phyloP scores from a whole-genome alignment of 192 early-diverging fungal genomes.

The Coemansia sp. region DNA sequence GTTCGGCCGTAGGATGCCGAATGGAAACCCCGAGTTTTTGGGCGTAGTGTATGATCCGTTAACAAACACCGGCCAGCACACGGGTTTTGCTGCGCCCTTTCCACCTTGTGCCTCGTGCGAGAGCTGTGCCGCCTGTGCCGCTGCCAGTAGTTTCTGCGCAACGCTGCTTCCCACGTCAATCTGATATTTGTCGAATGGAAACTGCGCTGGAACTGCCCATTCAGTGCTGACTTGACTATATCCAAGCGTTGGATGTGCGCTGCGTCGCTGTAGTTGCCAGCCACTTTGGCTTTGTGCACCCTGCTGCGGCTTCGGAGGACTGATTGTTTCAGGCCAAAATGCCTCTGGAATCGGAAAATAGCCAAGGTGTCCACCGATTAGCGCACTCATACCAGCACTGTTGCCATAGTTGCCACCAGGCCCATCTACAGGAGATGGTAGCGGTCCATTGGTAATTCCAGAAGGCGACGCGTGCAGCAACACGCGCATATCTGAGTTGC shows the following conservation, averaged over 20 bases:
- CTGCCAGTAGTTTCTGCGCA: slow-evolving; percentile 61
- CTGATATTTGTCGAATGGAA: slow-evolving; percentile 74
- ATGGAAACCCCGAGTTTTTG: slow-evolving; percentile 64
- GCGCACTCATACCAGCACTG: slow-evolving; percentile 39
- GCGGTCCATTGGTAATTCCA: slow-evolving; percentile 33
- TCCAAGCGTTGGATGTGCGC: slow-evolving; percentile 66
- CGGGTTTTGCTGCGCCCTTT: slow-evolving; percentile 59
- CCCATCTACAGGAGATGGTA: slow-evolving; percentile 40
- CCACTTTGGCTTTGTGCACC: slow-evolving; percentile 7
- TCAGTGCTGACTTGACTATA: slow-evolving; percentile 56
- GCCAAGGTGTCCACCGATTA: slow-evolving; percentile 46
- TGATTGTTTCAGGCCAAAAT: slow-evolving; percentile 63
- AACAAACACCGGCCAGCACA: slow-evolving; percentile 60
- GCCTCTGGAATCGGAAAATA: slow-evolving; percentile 76
- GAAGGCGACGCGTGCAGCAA: slow-evolving; percentile 38
- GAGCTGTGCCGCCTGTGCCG: slow-evolving; percentile 43
- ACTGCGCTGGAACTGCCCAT: slow-evolving; percentile 66
- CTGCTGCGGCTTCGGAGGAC: slow-evolving; percentile 17
- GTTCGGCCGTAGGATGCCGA: slow-evolving; percentile 73
- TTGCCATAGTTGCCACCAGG: slow-evolving; percentile 18
- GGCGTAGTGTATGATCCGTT: slow-evolving; percentile 60
- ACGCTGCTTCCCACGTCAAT: slow-evolving; percentile 62
- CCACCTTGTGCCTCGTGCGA: slow-evolving; percentile 42
- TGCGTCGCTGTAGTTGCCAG: slow-evolving; percentile 51
- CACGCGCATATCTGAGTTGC: slow-evolving; percentile 43